phyloP scores from a whole-genome alignment of 495 filamentous ascomycete species.

The Penicillium coprophilum region DNA sequence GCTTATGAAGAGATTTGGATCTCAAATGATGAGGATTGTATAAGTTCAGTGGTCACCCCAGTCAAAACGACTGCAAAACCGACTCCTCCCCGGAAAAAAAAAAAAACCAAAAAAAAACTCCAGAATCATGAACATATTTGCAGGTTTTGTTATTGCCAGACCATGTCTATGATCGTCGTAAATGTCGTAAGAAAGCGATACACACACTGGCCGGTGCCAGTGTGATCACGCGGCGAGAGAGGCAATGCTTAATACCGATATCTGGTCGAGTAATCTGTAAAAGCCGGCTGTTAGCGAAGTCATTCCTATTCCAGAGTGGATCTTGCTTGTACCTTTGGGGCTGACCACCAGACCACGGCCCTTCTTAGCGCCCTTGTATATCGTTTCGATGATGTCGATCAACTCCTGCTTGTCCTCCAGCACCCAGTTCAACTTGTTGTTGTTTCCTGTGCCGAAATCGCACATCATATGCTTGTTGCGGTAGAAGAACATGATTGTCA shows the following conservation, averaged over 20 bases:
- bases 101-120: slow-evolving; percentile 5
- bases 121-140: slow-evolving; percentile 7
- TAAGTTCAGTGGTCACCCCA: not conserved
- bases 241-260: slow-evolving; percentile 65
- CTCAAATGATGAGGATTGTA: not conserved
- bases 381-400: slow-evolving; percentile 97
- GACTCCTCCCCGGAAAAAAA: slow-evolving; percentile 11
- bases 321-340: slow-evolving; percentile 63
- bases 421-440: slow-evolving; percentile 97
- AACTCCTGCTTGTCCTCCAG: slow-evolving; percentile 98
- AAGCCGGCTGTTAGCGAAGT: slow-evolving; percentile 19
- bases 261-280: slow-evolving; percentile 73
- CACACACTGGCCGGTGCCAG: not conserved
- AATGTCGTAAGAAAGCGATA: slow-evolving; percentile 18
- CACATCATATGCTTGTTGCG: slow-evolving; percentile 99
- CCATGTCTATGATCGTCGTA: slow-evolving; percentile 18
- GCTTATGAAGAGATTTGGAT: not conserved
- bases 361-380: slow-evolving; percentile 97
- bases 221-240: slow-evolving; percentile 2
- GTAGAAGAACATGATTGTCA: slow-evolving; percentile 89
- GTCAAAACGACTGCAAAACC: not conserved
- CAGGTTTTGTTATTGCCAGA: slow-evolving; percentile 8
- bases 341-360: slow-evolving; percentile 93
- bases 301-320: not conserved
- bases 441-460: slow-evolving; percentile 97